Conservation (phyloP, 768 basidiomycete species). For the Boletus rubescentipes region DNA sequence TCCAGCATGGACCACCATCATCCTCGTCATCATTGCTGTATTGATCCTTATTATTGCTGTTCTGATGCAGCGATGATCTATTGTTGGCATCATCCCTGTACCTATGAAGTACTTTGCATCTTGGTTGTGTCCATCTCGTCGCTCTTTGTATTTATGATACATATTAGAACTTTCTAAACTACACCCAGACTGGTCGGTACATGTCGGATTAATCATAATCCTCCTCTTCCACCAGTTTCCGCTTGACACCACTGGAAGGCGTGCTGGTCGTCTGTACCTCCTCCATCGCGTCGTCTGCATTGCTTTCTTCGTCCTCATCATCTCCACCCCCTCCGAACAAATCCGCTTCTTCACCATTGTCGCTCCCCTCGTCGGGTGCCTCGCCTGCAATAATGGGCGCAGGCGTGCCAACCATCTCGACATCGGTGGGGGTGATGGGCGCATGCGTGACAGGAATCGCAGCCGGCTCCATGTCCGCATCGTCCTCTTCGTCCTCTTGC, state of each 20-base stretch:
- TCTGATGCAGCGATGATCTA: constrained; percentile 31
- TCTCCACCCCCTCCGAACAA: constrained; percentile 71
- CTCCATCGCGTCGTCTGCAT: constrained; percentile 68
- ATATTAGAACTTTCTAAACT: constrained; percentile 26
- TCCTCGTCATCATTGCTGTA: constrained; percentile 44
- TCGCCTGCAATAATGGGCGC: constrained; percentile 35
- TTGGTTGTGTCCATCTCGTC: not conserved
- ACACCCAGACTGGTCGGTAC: constrained; percentile 8
- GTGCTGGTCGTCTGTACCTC: constrained; percentile 59
- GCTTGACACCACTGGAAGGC: constrained; percentile 65
- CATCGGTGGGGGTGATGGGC: constrained; percentile 57
- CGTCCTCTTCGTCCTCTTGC: constrained; percentile 57
- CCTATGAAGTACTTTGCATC: not conserved
- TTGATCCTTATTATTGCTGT: constrained; percentile 45
- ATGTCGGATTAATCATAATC: constrained; percentile 63
- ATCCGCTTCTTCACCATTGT: constrained; percentile 71
- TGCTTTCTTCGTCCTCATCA: constrained; percentile 65
- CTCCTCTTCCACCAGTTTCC: constrained; percentile 83
- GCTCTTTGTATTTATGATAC: constrained; percentile 27
- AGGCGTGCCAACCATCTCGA: constrained; percentile 48
- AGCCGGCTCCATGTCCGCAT: constrained; percentile 70
- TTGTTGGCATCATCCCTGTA: not conserved
- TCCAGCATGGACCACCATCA: constrained; percentile 39
- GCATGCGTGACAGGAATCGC: constrained; percentile 42
- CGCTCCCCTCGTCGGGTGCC: constrained; percentile 63